phyloP scores from a whole-genome alignment of 345 rosid genomes.

The Hirschfeldia incana region DNA sequence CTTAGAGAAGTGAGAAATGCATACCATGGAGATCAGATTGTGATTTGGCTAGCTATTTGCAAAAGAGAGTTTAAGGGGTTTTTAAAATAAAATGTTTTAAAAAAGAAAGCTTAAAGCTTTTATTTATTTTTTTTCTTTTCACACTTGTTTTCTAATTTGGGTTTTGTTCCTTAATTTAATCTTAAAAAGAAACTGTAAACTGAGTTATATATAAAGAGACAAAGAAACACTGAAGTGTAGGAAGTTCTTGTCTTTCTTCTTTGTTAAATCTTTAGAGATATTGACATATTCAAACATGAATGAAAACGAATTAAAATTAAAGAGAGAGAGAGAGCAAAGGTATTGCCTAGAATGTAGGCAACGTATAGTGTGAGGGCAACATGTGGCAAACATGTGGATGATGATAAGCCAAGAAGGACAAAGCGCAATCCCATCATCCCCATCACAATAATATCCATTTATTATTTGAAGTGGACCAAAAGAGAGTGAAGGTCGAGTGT shows the following conservation, averaged over 20 bases:
- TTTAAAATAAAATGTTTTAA: neutral
- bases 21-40: constrained; percentile 30
- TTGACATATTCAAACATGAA: constrained; percentile 34
- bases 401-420: constrained; percentile 37
- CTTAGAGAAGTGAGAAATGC: constrained; percentile 37
- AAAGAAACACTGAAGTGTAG: constrained; percentile 36
- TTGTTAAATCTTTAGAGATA: constrained; percentile 5
- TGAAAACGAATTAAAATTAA: constrained; percentile 4
- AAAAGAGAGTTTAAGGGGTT: constrained; percentile 34
- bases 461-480: constrained; percentile 43
- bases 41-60: constrained; percentile 22
- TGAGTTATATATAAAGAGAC: constrained; percentile 27
- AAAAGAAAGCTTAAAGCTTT: constrained; percentile 3
- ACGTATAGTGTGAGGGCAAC: constrained; percentile 24
- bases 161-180: constrained; percentile 13
- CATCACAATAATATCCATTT: constrained; percentile 34
- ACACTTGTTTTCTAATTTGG: constrained; percentile 38
- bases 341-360: constrained; percentile 40
- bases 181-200: constrained; percentile 24
- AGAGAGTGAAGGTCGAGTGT: constrained; percentile 30
- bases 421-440: constrained; percentile 29
- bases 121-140: constrained; percentile 29
- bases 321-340: constrained; percentile 6
- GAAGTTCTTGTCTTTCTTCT: constrained; percentile 31
- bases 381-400: constrained; percentile 40